phyloP scores from a whole-genome alignment of 768 basidiomycete species.

The Artomyces pyxidatus region DNA sequence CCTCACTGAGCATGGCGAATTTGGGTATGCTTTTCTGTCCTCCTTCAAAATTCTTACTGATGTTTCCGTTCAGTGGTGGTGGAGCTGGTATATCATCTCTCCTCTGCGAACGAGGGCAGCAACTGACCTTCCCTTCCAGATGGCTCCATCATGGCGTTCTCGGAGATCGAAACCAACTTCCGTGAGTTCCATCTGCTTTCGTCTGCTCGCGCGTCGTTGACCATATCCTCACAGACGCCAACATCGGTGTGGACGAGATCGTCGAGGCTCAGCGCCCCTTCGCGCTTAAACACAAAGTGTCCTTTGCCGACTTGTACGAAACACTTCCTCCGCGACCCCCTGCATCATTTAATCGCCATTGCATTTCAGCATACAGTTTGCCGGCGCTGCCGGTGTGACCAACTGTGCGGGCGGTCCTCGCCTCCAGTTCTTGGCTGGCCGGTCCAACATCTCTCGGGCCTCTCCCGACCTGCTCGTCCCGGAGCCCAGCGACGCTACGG shows the following conservation, averaged over 20 bases:
- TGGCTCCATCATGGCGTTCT: slow-evolving; percentile 19
- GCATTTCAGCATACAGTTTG: too few species aligned
- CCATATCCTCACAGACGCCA: not conserved
- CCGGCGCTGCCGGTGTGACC: too few species aligned
- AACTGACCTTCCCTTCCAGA: slow-evolving; percentile 4
- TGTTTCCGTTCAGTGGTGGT: too few species aligned
- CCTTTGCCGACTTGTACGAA: not conserved
- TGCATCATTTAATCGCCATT: not conserved
- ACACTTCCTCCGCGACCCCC: too few species aligned
- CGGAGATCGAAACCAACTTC: slow-evolving; percentile 18
- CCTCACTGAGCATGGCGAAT: slow-evolving; percentile 5
- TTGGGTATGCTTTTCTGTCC: slow-evolving; percentile 6
- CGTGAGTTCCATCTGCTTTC: not conserved
- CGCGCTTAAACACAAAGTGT: not conserved
- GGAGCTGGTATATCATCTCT: slow-evolving; percentile 12
- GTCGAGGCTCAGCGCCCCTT: not conserved
- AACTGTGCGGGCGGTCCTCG: too few species aligned
- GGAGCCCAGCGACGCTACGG: too few species aligned
- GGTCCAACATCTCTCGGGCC: too few species aligned
- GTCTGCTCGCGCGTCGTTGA: too few species aligned
- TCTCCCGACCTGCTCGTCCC: too few species aligned
- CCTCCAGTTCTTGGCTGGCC: too few species aligned
- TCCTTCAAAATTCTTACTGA: too few species aligned
- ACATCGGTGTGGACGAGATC: not conserved
- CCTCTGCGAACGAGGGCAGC: not conserved